Conservation (phyloP, 257 asterid species). For the Forsythia viridissima region DNA sequence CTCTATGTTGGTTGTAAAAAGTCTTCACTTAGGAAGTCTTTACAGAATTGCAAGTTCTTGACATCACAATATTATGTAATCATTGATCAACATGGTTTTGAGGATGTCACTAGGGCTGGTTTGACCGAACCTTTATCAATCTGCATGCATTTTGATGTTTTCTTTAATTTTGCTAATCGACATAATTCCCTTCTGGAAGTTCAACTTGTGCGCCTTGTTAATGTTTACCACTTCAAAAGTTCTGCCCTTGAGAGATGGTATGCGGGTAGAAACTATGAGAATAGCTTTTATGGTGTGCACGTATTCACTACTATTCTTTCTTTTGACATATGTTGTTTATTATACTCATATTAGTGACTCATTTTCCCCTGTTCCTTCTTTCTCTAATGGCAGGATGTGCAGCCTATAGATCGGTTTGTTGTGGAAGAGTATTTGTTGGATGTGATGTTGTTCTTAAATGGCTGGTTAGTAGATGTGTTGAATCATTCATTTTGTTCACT, state of each 20-base stretch:
- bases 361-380: conserved; percentile 12
- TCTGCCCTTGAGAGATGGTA: conserved; percentile 4
- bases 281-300: background rate
- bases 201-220: background rate
- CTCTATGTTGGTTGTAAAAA: background rate
- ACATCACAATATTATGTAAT: background rate
- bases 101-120: background rate
- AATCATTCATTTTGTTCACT: conserved; percentile 13
- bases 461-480: conserved; percentile 75
- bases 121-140: background rate
- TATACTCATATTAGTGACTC: conserved; percentile 25
- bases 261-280: background rate
- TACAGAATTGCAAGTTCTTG: background rate
- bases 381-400: conserved; percentile 68
- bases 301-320: background rate
- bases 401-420: conserved; percentile 84
- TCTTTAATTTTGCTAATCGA: background rate
- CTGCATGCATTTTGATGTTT: background rate
- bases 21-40: background rate
- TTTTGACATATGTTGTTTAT: background rate
- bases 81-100: background rate
- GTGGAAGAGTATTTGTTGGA: conserved; percentile 97
- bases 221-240: background rate
- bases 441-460: conserved; percentile 86
- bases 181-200: background rate